Conservation (phyloP, 495 filamentous ascomycete genomes). For the Oidiodendron maius region DNA sequence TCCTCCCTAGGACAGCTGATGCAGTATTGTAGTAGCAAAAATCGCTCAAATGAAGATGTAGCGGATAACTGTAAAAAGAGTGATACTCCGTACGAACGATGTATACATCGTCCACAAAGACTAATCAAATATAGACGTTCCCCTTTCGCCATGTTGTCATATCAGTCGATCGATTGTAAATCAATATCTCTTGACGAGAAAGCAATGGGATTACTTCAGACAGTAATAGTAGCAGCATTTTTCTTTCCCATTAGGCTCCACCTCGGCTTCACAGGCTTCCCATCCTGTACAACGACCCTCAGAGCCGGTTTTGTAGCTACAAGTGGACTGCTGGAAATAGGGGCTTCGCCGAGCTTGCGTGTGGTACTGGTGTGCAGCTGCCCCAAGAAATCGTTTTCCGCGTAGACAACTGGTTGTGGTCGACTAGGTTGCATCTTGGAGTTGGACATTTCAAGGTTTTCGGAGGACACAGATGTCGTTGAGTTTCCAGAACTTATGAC, state of each 20-base stretch:
- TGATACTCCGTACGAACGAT: too few relatives aligned
- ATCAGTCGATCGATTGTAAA: too few relatives aligned
- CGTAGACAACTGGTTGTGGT: constrained; percentile 15
- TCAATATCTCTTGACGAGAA: too few relatives aligned
- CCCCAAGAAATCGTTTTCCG: constrained; percentile 24
- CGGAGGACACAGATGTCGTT: constrained; percentile 20
- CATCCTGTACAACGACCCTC: background rate
- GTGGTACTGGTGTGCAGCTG: constrained; percentile 20
- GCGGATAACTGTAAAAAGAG: too few relatives aligned
- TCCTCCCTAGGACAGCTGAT: too few relatives aligned
- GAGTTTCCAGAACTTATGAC: constrained; percentile 19
- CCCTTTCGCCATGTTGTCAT: too few relatives aligned
- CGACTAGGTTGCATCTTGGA: constrained; percentile 4
- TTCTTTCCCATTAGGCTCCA: constrained; percentile 20
- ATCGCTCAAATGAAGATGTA: too few relatives aligned
- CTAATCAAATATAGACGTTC: too few relatives aligned
- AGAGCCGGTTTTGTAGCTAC: constrained; percentile 3
- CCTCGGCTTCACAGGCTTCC: constrained; percentile 14
- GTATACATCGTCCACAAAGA: too few relatives aligned
- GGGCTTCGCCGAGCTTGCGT: constrained; percentile 26
- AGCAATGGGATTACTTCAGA: too few relatives aligned
- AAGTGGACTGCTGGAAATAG: constrained; percentile 14
- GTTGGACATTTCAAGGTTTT: constrained; percentile 17
- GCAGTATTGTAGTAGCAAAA: too few relatives aligned
- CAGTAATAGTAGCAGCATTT: constrained; percentile 5